Evolutionary conservation across 495 filamentous ascomycete genomes (phyloP).

Genomic region (Hypoxylon trugodes): DNA sequence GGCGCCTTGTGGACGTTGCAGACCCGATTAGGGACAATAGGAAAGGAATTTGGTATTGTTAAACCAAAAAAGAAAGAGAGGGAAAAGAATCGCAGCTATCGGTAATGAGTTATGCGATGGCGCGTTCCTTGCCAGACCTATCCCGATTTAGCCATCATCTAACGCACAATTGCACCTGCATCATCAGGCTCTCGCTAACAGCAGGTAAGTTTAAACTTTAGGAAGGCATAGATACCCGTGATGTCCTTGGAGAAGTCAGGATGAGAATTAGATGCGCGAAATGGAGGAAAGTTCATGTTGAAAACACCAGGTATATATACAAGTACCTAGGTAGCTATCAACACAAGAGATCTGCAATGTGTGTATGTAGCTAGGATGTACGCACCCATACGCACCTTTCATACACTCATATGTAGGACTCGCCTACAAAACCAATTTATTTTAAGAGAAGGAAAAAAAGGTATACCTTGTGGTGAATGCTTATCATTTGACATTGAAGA

Average conservation of each 20-base stretch:
- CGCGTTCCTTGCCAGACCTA: slow-evolving; percentile 14
- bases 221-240: too few species aligned
- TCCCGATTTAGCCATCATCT: slow-evolving; percentile 24
- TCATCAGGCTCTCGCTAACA: background rate
- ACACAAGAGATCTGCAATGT: too few species aligned
- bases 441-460: too few species aligned
- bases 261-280: slow-evolving; percentile 1
- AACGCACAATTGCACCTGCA: background rate
- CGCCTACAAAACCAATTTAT: too few species aligned
- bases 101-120: slow-evolving; percentile 1
- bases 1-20: slow-evolving; percentile 11
- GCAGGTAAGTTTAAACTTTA: too few species aligned
- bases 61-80: slow-evolving; percentile 3
- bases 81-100: background rate
- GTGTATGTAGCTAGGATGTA: too few species aligned
- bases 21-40: background rate
- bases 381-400: too few species aligned
- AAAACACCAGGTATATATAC: slow-evolving; percentile 1
- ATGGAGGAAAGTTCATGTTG: slow-evolving; percentile 6
- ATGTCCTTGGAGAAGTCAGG: slow-evolving; percentile 4
- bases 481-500: too few species aligned
- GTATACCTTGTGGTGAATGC: too few species aligned
- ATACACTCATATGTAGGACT: too few species aligned
- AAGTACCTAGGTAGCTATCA: slow-evolving; percentile 1
- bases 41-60: background rate